Conservation (phyloP, 108 stramenopile genomes). For the Epithemia pelagica region DNA sequence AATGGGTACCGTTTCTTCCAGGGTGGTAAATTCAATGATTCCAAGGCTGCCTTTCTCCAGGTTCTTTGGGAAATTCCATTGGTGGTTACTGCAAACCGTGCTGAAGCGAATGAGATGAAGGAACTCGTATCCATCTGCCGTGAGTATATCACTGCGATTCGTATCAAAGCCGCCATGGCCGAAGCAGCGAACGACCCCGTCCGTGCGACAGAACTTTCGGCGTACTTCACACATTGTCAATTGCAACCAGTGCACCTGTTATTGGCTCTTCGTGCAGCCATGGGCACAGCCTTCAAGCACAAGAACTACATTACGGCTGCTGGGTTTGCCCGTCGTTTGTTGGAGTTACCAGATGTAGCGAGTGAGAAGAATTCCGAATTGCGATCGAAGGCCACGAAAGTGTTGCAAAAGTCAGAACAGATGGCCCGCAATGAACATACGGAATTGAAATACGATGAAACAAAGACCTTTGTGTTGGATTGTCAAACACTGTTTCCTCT, state of each 20-base stretch:
- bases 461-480: constrained; percentile 89
- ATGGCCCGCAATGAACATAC: constrained; percentile 93
- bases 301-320: constrained; percentile 96
- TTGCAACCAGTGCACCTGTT: constrained; percentile 94
- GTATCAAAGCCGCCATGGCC: constrained; percentile 86
- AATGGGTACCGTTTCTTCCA: constrained; percentile 91
- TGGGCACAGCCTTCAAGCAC: constrained; percentile 98
- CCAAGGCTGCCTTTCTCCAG: constrained; percentile 58
- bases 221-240: constrained; percentile 99
- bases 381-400: constrained; percentile 89
- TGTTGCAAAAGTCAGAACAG: constrained; percentile 95
- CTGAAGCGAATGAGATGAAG: constrained; percentile 89
- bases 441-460: constrained; percentile 93
- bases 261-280: constrained; percentile 94
- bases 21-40: constrained; percentile 92
- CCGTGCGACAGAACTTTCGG: constrained; percentile 92
- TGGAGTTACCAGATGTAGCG: constrained; percentile 94
- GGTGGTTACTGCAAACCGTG: constrained; percentile 67
- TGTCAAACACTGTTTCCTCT: constrained; percentile 87
- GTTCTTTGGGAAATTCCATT: constrained; percentile 88
- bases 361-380: constrained; percentile 92
- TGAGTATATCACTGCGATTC: constrained; percentile 97
- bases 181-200: constrained; percentile 64
- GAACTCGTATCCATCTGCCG: constrained; percentile 89
- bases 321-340: constrained; percentile 92